phyloP scores from a whole-genome alignment of 495 filamentous ascomycete species.

The Jackrogersella multiformis region DNA sequence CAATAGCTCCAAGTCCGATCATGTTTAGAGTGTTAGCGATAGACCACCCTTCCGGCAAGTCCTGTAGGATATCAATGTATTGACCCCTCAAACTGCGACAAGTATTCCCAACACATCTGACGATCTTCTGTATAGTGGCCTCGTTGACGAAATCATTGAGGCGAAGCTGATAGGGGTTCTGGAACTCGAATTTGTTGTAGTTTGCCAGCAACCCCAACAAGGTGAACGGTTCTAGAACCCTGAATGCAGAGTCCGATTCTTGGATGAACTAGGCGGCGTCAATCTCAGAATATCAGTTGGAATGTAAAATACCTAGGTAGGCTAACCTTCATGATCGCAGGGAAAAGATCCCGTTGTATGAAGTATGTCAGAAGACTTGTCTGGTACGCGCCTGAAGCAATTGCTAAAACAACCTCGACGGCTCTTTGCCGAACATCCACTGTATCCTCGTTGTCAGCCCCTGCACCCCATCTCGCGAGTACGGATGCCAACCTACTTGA shows the following conservation, averaged over 20 bases:
- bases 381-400: constrained; percentile 92
- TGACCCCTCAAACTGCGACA: constrained; percentile 71
- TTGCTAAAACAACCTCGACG: constrained; percentile 79
- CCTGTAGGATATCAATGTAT: constrained; percentile 91
- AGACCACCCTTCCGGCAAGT: constrained; percentile 90
- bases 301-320: not conserved
- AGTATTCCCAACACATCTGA: constrained; percentile 74
- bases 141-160: constrained; percentile 99
- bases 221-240: constrained; percentile 78
- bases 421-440: constrained; percentile 81
- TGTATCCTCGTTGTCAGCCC: constrained; percentile 41
- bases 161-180: constrained; percentile 93
- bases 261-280: constrained; percentile 75
- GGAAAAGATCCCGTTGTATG: constrained; percentile 93
- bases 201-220: constrained; percentile 91
- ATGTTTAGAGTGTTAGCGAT: constrained; percentile 80
- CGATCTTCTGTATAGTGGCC: constrained; percentile 80
- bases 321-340: constrained; percentile 89
- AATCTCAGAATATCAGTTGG: not conserved
- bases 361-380: constrained; percentile 95
- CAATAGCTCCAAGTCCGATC: constrained; percentile 82
- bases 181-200: constrained; percentile 99
- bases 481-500: constrained; percentile 62
- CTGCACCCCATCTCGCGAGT: not conserved
- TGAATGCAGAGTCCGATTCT: constrained; percentile 71